Evolutionary conservation across 345 rosid species (phyloP), one percentile per base, ranked within the genome.

Genomic region (Abelmoschus esculentus): DNA sequence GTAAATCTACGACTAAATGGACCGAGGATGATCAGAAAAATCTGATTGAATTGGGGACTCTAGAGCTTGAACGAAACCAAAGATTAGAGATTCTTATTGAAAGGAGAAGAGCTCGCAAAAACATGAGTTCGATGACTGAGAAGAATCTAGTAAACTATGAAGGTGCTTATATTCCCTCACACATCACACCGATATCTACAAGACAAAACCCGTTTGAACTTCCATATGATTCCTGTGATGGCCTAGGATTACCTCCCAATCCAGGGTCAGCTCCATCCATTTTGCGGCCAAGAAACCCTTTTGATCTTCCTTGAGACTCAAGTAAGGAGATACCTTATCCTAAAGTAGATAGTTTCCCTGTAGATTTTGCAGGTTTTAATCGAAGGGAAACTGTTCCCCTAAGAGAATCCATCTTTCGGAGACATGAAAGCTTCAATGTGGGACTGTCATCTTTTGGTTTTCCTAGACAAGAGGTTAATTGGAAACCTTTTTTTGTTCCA

Each of bases 1-100:
- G 86, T 78, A 89, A 91, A 73, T 86, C 96, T 69, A 91, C 87
- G 54, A 87, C 92, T 68, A 84, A 79, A 67, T 96, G 99, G 99
- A 96, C 97, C 12, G 97, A 89, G 81, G 91, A 77, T 79, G 99
- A 96, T 75, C 88, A 90, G 70, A 92, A 79, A 82, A 96, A 89
- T 86, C 89, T 96, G 61, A 86, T 89, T 90, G 91, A 96, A 79
- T 80, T 96, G 69, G 98, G 99, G 56, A 90, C 89, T 79, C 89
- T 77, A 17, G 98, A 96, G 81, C 86, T 92, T 55, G 96, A 96
- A 86, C 89, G 98, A 79, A 90, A 96, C 82, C 90, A 82, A 53
- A 88, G 97, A 57, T 77, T 96, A 80, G 98, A 96, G 89, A 87
- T 78, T 81, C 98, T 96, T 62, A 89, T 92, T 73, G 97, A 91